Conservation (phyloP, 73 alveolate species). For the Durusdinium trenchii region DNA sequence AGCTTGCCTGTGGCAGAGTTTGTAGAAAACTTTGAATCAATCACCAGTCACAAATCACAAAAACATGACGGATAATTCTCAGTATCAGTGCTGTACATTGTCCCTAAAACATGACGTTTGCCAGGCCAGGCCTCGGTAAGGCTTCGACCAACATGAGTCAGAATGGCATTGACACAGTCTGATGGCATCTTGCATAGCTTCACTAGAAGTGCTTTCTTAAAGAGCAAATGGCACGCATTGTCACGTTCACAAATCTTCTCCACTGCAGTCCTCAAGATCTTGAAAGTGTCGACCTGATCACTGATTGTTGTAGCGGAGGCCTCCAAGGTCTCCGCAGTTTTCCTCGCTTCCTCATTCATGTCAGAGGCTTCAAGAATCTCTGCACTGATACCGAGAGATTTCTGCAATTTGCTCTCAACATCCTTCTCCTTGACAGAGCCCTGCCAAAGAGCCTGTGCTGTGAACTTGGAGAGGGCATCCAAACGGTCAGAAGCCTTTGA, state of each 20-base stretch:
- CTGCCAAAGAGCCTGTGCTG: conserved; percentile 5
- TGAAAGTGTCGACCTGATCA: neutral
- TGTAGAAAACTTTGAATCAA: neutral
- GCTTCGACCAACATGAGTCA: neutral
- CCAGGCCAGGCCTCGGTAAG: neutral
- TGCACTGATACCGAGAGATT: neutral
- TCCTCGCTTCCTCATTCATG: neutral
- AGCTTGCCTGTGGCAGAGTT: neutral
- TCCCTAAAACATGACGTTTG: neutral
- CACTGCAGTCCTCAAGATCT: neutral
- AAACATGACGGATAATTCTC: neutral
- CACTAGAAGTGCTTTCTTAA: neutral
- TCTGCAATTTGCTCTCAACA: neutral
- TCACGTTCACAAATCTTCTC: no score
- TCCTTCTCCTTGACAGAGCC: conserved; percentile 23
- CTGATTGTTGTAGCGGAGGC: no score
- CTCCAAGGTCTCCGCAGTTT: neutral
- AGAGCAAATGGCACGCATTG: neutral
- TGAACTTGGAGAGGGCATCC: neutral
- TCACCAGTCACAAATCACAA: neutral
- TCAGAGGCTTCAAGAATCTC: neutral
- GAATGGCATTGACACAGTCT: neutral
- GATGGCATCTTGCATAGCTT: neutral
- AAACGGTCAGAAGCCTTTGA: neutral
- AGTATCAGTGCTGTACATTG: neutral